phyloP scores from a whole-genome alignment of 2,329 filamentous ascomycete genomes.

The Talaromyces sp. region DNA sequence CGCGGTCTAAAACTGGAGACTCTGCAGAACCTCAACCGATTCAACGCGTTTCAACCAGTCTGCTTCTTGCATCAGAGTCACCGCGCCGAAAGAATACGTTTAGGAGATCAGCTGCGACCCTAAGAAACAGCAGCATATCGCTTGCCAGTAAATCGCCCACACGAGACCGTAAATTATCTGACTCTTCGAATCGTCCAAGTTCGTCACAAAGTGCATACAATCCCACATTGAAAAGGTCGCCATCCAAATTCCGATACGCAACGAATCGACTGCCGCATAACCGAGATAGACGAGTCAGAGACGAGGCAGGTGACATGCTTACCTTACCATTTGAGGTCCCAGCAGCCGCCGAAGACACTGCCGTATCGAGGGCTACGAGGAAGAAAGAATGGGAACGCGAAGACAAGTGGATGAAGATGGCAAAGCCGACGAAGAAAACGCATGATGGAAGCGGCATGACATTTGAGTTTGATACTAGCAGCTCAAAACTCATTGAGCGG shows the following conservation, averaged over 20 bases:
- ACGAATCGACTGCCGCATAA: conserved; percentile 51
- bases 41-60: conserved; percentile 56
- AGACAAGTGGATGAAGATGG: conserved; percentile 66
- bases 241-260: conserved; percentile 47
- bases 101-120: conserved; percentile 46
- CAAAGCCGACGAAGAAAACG: conserved; percentile 42
- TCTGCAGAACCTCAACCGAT: conserved; percentile 39
- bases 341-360: conserved; percentile 45
- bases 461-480: conserved; percentile 75
- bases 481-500: conserved; percentile 79
- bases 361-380: conserved; percentile 46
- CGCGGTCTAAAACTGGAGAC: conserved; percentile 20
- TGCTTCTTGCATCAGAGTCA: conserved; percentile 53
- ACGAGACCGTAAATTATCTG: conserved; percentile 34
- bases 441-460: conserved; percentile 56
- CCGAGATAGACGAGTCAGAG: conserved; percentile 49
- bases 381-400: conserved; percentile 58
- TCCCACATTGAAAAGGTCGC: conserved; percentile 36
- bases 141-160: conserved; percentile 36
- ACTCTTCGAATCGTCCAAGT: conserved; percentile 41
- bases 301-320: conserved; percentile 62
- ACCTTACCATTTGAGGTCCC: conserved; percentile 52
- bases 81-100: conserved; percentile 51
- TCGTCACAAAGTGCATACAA: conserved; percentile 45
- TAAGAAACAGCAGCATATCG: conserved; percentile 42